Base-by-base conservation (phyloP, 2,329 filamentous ascomycete genomes). In the Aspergillus tamarii region DNA sequence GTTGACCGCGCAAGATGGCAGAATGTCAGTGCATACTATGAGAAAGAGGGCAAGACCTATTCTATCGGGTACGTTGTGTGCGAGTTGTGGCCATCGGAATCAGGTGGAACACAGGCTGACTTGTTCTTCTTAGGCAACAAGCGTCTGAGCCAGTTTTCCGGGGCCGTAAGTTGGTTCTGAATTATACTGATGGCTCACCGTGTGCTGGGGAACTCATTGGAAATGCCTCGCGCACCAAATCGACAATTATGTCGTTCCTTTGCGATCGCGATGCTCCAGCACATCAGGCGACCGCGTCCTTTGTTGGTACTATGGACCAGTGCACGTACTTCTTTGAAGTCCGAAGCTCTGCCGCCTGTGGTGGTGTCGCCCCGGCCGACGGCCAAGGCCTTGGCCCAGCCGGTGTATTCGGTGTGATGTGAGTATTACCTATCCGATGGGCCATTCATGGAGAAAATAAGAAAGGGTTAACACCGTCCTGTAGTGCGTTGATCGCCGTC, bases 291-390 rank as follows among this genome's bases (percentile, higher is more conserved):
- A 85, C 87, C 5, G 84, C 95, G 43, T 93, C 92, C 23, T 99
- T 97, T 76, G 90, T 98, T 64, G 92, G 91, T 64, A 90, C 94
- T 65, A 90, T 92, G 46, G 94, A 98, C 75, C 90, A 96, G 64
- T 99, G 95, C 84, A 88, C 92, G 34, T 99, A 98, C 80, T 91
- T 96, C 79, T 99, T 99, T 81, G 94, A 98, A 77, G 90, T 94
- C 57, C 91, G 94, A 68, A 95, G 92, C 28, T 85, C 87, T 53
- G 91, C 93, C 69, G 94, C 94, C 12, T 99, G 95, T 84, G 92
- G 80, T 80, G 94, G 83, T 82, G 83, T 88, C 30, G 85, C 87
- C 61, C 81, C 81, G 11, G 84, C 84, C 55, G 84, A 87, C 63
- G 70, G 69, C 7, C 83, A 83, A 12, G 89, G 79, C 81, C 90